These are phyloP conservation scores for Thraustochytrium sp. DNA, from an alignment of 352 stramenopile genomes.

Conservation along the genomic window DNA sequence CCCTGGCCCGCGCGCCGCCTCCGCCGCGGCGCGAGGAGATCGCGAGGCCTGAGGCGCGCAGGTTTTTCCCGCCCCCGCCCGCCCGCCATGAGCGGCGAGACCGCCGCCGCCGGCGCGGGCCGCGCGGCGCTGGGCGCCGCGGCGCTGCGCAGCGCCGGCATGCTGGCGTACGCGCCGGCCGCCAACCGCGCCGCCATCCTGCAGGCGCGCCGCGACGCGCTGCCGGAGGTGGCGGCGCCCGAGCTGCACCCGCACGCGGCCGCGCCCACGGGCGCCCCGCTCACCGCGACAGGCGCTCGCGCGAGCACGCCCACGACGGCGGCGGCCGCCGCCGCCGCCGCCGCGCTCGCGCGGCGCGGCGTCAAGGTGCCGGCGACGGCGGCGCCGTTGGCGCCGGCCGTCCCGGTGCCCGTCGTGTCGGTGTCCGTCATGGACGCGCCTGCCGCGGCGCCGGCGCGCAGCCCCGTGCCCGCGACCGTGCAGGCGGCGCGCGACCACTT, in stretches of 20 bases:
- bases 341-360: background rate
- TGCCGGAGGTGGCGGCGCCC: background rate
- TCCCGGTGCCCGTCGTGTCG: background rate
- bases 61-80: background rate
- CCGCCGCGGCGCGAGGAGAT: too few relatives aligned
- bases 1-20: too few relatives aligned
- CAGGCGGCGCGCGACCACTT: constrained; percentile 17
- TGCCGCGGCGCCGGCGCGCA: too few relatives aligned
- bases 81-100: background rate
- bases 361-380: background rate
- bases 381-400: too few relatives aligned
- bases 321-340: background rate
- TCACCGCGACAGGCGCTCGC: background rate
- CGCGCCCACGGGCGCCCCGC: too few relatives aligned
- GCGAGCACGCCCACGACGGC: background rate
- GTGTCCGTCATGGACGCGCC: background rate
- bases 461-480: background rate
- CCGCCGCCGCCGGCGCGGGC: too few relatives aligned
- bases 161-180: background rate
- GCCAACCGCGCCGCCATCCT: background rate
- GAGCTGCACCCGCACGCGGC: background rate
- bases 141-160: too few relatives aligned
- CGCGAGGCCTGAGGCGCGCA: too few relatives aligned
- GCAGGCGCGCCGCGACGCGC: background rate
- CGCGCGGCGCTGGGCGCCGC: background rate